Percentiles rank a stretch among this genome's conserved stretches.
phyloP scores from a whole-genome alignment of 2,329 filamentous ascomycete genomes.

The Colletotrichum sp. region DNA sequence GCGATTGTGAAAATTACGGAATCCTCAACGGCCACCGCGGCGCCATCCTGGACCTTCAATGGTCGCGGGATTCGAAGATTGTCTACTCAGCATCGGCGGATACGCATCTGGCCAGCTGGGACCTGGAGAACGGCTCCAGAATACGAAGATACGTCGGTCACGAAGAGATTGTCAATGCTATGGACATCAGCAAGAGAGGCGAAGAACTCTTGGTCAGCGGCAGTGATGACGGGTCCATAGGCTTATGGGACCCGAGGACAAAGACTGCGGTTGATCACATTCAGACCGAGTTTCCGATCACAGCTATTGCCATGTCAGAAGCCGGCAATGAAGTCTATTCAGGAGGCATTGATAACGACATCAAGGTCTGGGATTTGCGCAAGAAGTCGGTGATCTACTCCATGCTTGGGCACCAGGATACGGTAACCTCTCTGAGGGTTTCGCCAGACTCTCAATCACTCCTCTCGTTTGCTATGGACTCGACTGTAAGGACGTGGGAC shows the following conservation, averaged over 20 bases:
- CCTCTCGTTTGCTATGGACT: constrained; percentile 92
- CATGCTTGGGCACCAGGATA: constrained; percentile 89
- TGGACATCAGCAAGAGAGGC: constrained; percentile 88
- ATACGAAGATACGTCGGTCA: constrained; percentile 93
- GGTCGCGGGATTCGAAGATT: constrained; percentile 92
- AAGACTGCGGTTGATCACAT: constrained; percentile 90
- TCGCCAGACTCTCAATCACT: constrained; percentile 92
- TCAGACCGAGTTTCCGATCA: constrained; percentile 90
- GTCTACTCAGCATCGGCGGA: constrained; percentile 94
- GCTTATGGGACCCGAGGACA: constrained; percentile 92
- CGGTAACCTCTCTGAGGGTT: constrained; percentile 86
- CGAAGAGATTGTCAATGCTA: constrained; percentile 91
- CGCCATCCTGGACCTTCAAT: constrained; percentile 90
- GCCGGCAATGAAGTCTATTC: constrained; percentile 95
- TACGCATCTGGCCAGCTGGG: constrained; percentile 93
- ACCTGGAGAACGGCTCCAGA: constrained; percentile 87
- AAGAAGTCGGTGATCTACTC: constrained; percentile 90
- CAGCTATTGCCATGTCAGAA: constrained; percentile 88
- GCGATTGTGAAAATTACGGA: constrained; percentile 94
- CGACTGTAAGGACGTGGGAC: constrained; percentile 94
- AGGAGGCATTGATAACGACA: constrained; percentile 95
- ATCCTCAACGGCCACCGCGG: constrained; percentile 87
- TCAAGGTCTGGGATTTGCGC: constrained; percentile 95
- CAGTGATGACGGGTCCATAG: constrained; percentile 92
- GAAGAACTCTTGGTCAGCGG: constrained; percentile 90